These are phyloP conservation scores for Grosmannia huntii DNA, from an alignment of 2,329 filamentous ascomycete genomes.

Conservation along the genomic window DNA sequence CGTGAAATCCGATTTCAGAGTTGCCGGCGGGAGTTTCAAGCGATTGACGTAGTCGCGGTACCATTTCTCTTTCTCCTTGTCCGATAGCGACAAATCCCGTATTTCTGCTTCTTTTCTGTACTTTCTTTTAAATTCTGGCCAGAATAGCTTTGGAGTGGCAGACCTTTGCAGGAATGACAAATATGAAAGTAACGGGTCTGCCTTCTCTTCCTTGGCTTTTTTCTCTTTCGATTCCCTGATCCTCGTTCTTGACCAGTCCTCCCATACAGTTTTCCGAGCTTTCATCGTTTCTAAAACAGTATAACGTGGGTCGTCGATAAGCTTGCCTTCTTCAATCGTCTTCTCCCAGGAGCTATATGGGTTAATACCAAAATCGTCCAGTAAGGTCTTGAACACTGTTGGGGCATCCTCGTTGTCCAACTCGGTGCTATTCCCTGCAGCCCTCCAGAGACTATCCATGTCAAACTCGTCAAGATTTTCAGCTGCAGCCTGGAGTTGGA, in stretches of 20 bases:
- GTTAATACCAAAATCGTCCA: slow-evolving; percentile 70
- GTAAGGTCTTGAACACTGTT: slow-evolving; percentile 70
- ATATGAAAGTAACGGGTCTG: slow-evolving; percentile 73
- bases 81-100: slow-evolving; percentile 57
- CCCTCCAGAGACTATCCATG: slow-evolving; percentile 40
- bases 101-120: slow-evolving; percentile 71
- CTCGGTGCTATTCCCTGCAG: slow-evolving; percentile 88
- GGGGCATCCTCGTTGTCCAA: slow-evolving; percentile 67
- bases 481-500: slow-evolving; percentile 72
- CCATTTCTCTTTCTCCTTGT: slow-evolving; percentile 68
- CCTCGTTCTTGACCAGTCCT: slow-evolving; percentile 67
- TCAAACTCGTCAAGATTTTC: slow-evolving; percentile 38
- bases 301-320: slow-evolving; percentile 80
- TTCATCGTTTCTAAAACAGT: slow-evolving; percentile 72
- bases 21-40: slow-evolving; percentile 51
- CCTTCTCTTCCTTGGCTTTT: slow-evolving; percentile 63
- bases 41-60: slow-evolving; percentile 64
- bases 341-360: slow-evolving; percentile 91
- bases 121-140: slow-evolving; percentile 92
- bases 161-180: slow-evolving; percentile 67
- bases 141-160: slow-evolving; percentile 86
- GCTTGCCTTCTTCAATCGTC: slow-evolving; percentile 65
- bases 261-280: slow-evolving; percentile 68
- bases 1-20: slow-evolving; percentile 57
- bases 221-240: slow-evolving; percentile 61